A percentile compares a stretch with the other conserved stretches of the same genome.
These are phyloP conservation scores for Naegleria fowleri DNA, from an alignment of 208 protist genomes.

Conservation along the genomic window DNA sequence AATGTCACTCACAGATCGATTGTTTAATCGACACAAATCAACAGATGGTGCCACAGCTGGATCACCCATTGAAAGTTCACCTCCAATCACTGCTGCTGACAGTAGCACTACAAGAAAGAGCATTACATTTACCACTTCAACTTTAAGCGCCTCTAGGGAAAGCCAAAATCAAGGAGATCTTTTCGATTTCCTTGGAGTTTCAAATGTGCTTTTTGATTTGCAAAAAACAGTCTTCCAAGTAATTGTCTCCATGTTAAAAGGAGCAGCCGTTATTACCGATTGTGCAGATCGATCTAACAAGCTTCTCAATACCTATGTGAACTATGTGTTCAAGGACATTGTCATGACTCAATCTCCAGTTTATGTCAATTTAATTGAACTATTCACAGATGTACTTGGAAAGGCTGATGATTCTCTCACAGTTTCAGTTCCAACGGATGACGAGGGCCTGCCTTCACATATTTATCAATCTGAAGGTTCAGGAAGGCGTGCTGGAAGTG, in stretches of 20 bases:
- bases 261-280: not conserved
- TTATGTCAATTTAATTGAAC: not conserved
- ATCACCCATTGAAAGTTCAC: not conserved
- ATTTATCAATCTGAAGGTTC: not conserved
- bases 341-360: conserved; percentile 7
- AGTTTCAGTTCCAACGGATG: not conserved
- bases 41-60: not conserved
- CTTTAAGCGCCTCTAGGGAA: not conserved
- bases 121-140: not conserved
- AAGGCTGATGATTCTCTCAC: not conserved
- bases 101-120: not conserved
- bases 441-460: not conserved
- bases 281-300: not conserved
- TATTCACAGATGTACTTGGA: not conserved
- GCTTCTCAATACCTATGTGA: not conserved
- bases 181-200: not conserved
- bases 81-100: not conserved
- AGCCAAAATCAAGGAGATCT: not conserved
- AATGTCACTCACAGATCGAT: not conserved
- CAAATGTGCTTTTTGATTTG: not conserved
- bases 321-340: conserved; percentile 16
- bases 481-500: not conserved
- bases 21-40: not conserved
- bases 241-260: not conserved
- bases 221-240: conserved; percentile 9